These are phyloP conservation scores for Populus simonii DNA, from an alignment of 345 rosid species.

Conservation along the genomic window DNA sequence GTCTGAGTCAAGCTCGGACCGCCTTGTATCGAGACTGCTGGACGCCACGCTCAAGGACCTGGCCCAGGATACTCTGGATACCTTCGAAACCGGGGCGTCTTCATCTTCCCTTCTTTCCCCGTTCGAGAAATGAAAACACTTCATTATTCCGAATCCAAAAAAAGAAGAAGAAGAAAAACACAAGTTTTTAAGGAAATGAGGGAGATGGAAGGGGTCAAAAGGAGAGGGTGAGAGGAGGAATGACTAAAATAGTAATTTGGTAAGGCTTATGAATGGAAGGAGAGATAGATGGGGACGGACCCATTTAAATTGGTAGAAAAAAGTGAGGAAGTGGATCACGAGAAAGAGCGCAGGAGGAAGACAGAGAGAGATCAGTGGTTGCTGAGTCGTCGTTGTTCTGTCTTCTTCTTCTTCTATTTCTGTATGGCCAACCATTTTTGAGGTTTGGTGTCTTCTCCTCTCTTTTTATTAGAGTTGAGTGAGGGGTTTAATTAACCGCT, in stretches of 20 bases:
- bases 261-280: neutral
- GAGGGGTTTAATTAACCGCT: neutral
- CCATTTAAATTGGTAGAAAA: neutral
- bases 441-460: neutral
- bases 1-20: constrained; percentile 84
- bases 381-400: neutral
- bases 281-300: neutral
- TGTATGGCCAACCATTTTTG: neutral
- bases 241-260: neutral
- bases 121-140: constrained; percentile 91
- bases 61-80: constrained; percentile 79
- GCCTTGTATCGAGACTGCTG: constrained; percentile 60
- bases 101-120: constrained; percentile 52
- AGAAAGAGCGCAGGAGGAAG: constrained; percentile 9
- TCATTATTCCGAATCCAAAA: constrained; percentile 36
- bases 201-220: neutral
- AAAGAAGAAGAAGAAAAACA: too few relatives aligned
- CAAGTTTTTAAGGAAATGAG: neutral
- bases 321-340: constrained; percentile 4
- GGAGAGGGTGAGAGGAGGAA: neutral
- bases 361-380: neutral
- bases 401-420: neutral
- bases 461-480: neutral
- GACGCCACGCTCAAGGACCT: constrained; percentile 91
- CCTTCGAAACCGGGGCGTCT: constrained; percentile 43